Base-by-base conservation (phyloP, 441 rosid species). In the Biscutella laevigata region DNA sequence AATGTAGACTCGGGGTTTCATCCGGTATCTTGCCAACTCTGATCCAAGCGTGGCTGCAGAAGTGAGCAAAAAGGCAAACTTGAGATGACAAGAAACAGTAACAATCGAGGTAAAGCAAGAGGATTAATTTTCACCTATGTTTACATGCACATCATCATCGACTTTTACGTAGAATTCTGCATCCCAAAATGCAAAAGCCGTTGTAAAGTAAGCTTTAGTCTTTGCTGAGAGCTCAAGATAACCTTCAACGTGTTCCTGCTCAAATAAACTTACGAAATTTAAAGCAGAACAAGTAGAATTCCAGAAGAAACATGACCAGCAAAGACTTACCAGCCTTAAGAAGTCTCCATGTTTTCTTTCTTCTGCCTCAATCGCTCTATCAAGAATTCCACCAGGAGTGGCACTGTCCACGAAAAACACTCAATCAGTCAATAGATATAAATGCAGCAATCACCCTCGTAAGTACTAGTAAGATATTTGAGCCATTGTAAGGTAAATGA, bases 81-180 rank as follows among this genome's bases (percentile, higher is more conserved):
- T 27, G 16, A 26, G 30, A 44, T 43, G 55, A 28, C 10, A 19
- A 49, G 49, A 41, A 42, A 44, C 22, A 55, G n/a, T n/a, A 59
- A 14, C 16, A 42, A 32, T 9, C 25, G 5, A 64, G 17, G 29
- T 19, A 1, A 19, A 22, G 58, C 26, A 49, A 30, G 39, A 53
- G 33, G 1, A 28, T 29, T 28, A 20, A 5, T 32, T 3, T 6
- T 46, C 71, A 89, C 97, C 97, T 77, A 84, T 84, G 53, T 86
- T 89, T 57, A 89, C 95, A 74, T 86, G 97, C 15, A 89, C 94
- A 65, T 89, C 95, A 61, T 86, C 97, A 62, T 88, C 95, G 21
- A 81, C 92, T 76, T 88, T 88, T n/a, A n/a, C n/a, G n/a, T n/a
- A n/a, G n/a, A n/a, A n/a, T n/a, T n/a, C n/a, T n/a, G n/a, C n/a